Evolutionary conservation across 768 basidiomycete species (phyloP).

Genomic region (Hydnomerulius pinastri): DNA sequence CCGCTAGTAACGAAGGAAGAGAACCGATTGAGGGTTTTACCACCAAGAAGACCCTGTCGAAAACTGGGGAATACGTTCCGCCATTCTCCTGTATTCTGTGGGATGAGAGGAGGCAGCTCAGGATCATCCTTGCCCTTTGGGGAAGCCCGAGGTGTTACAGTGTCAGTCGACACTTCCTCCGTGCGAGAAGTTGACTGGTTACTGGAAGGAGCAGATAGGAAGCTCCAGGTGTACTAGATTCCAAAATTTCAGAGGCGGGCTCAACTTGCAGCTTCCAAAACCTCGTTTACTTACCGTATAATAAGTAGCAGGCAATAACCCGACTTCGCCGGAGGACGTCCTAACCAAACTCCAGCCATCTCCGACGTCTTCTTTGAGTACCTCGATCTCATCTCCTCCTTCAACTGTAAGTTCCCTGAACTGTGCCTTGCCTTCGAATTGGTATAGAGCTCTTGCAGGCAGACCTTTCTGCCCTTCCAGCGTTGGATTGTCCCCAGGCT

Average conservation of each 20-base stretch:
- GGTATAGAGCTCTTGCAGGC: constrained; percentile 68
- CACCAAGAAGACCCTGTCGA: constrained; percentile 69
- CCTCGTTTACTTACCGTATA: constrained; percentile 57
- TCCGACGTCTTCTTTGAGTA: constrained; percentile 70
- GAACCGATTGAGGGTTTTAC: constrained; percentile 82
- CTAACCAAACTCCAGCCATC: constrained; percentile 83
- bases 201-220: constrained; percentile 50
- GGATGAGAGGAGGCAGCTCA: constrained; percentile 46
- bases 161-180: constrained; percentile 42
- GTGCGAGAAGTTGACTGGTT: neutral
- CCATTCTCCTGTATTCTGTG: constrained; percentile 75
- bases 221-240: constrained; percentile 65
- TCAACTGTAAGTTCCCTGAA: constrained; percentile 69
- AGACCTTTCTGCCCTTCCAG: constrained; percentile 39
- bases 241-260: neutral
- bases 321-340: constrained; percentile 57
- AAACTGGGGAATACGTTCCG: constrained; percentile 61
- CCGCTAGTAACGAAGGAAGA: constrained; percentile 85
- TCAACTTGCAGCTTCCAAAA: neutral
- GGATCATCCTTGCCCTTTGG: constrained; percentile 24
- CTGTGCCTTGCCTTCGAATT: constrained; percentile 74
- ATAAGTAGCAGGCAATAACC: constrained; percentile 68
- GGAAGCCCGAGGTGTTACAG: constrained; percentile 52
- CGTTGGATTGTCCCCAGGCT: constrained; percentile 40
- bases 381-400: constrained; percentile 69